Evolutionary conservation across 2,329 filamentous ascomycete genomes (phyloP).

Genomic region (Penicillium brevicompactum): DNA sequence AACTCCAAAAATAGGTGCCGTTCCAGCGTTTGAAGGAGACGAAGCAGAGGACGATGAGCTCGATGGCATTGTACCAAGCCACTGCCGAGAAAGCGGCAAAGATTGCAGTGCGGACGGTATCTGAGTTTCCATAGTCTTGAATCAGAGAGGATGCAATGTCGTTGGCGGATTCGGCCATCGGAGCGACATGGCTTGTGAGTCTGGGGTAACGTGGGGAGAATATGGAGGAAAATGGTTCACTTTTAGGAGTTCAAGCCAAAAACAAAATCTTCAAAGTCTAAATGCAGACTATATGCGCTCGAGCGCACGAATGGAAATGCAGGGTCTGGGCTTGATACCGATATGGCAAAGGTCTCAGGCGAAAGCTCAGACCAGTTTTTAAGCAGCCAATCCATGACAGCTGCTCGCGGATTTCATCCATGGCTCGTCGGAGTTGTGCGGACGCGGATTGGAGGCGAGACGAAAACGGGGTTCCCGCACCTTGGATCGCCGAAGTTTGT

Average conservation of each 20-base stretch:
- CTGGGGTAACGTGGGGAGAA: not conserved
- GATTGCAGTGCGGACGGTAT: conserved; percentile 11
- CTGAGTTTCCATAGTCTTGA: not conserved
- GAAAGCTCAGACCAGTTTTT: not conserved
- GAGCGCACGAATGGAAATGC: too few relatives aligned
- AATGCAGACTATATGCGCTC: not conserved
- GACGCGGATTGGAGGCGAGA: not conserved
- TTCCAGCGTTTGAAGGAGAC: conserved; percentile 46
- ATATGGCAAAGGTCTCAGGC: too few relatives aligned
- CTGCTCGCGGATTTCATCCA: not conserved
- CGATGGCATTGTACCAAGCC: conserved; percentile 29
- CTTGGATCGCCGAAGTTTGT: not conserved
- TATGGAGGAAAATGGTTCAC: not conserved
- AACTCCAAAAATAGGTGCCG: conserved; percentile 52
- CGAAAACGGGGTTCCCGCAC: not conserved
- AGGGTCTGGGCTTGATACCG: too few relatives aligned
- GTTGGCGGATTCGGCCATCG: conserved; percentile 17
- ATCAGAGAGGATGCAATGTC: conserved; percentile 10
- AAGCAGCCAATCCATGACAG: conserved; percentile 6
- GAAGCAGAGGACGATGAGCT: conserved; percentile 42
- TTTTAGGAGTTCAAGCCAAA: not conserved
- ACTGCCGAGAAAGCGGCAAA: conserved; percentile 23
- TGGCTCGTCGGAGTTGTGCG: not conserved
- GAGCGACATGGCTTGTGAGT: conserved; percentile 15
- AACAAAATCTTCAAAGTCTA: not conserved